Evolutionary conservation across 2,329 filamentous ascomycete species (phyloP).

Genomic region (Aspergillus awamori): DNA sequence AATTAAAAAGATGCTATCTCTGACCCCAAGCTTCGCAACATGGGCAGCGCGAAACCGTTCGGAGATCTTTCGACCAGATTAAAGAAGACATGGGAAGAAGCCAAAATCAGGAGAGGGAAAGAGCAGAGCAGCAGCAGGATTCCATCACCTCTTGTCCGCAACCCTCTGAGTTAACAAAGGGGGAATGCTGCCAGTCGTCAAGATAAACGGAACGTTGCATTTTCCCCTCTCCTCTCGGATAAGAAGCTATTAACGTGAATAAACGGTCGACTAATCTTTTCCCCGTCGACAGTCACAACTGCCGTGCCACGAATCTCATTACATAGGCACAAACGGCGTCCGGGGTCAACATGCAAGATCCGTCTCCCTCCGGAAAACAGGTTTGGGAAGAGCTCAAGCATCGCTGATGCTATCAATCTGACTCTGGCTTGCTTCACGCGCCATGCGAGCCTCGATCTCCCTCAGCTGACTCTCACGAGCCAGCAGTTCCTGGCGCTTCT

Average conservation of each 20-base stretch:
- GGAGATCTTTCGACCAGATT: slow-evolving; percentile 23
- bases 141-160: slow-evolving; percentile 19
- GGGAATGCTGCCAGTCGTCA: slow-evolving; percentile 28
- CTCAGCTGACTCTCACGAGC: slow-evolving; percentile 97
- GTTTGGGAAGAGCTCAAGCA: slow-evolving; percentile 35
- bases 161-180: slow-evolving; percentile 12
- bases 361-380: slow-evolving; percentile 32
- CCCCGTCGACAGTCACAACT: slow-evolving; percentile 41
- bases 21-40: slow-evolving; percentile 30
- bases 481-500: slow-evolving; percentile 97
- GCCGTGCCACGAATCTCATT: slow-evolving; percentile 40
- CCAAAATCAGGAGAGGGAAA: slow-evolving; percentile 22
- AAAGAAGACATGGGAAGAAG: slow-evolving; percentile 26
- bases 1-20: slow-evolving; percentile 40
- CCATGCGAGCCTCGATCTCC: slow-evolving; percentile 98
- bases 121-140: slow-evolving; percentile 21
- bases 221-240: slow-evolving; percentile 31
- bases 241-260: slow-evolving; percentile 47
- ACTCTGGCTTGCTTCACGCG: slow-evolving; percentile 69
- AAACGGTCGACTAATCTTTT: slow-evolving; percentile 42
- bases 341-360: slow-evolving; percentile 29
- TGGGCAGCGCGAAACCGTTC: slow-evolving; percentile 19
- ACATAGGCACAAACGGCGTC: slow-evolving; percentile 41
- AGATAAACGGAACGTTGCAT: slow-evolving; percentile 34
- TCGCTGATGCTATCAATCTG: slow-evolving; percentile 38